These are phyloP conservation scores for Jatropha multifida DNA, from an alignment of 441 rosid genomes.

Conservation along the genomic window DNA sequence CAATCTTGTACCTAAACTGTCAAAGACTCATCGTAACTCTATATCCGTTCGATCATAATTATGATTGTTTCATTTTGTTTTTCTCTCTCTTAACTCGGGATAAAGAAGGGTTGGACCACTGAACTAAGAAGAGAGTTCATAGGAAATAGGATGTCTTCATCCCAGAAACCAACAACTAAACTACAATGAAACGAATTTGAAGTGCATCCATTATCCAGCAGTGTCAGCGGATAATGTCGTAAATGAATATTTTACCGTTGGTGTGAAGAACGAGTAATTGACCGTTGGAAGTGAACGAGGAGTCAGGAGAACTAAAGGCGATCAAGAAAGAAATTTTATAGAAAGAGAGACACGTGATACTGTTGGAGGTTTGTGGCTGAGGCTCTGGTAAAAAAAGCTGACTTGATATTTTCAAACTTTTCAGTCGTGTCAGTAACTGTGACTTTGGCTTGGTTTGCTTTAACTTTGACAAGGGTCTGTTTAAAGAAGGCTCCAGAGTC, in stretches of 20 bases:
- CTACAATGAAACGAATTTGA: not conserved
- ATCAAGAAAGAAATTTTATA: constrained; percentile 3
- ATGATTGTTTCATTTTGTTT: too few relatives aligned
- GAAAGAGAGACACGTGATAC: constrained; percentile 7
- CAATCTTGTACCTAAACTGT: too few relatives aligned
- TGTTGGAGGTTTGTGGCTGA: not conserved
- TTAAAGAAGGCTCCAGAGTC: not conserved
- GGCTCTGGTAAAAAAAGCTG: constrained; percentile 5
- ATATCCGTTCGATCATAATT: too few relatives aligned
- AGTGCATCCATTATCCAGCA: not conserved
- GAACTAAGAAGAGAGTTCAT: not conserved
- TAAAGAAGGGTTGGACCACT: constrained; percentile 11
- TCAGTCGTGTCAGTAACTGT: constrained; percentile 6
- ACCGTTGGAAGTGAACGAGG: constrained; percentile 27
- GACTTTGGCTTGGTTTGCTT: not conserved
- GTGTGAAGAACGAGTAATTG: constrained; percentile 30
- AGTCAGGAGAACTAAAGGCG: not conserved
- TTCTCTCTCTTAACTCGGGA: too few relatives aligned
- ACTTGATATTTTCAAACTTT: not conserved
- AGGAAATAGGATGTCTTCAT: not conserved
- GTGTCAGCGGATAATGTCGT: constrained; percentile 9
- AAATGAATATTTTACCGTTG: constrained; percentile 23
- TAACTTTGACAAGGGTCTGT: constrained; percentile 1
- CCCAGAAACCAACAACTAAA: constrained; percentile 16
- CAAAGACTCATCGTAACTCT: too few relatives aligned